phyloP scores from a whole-genome alignment of 352 stramenopile genomes.

The Hyphochytrium catenoides region DNA sequence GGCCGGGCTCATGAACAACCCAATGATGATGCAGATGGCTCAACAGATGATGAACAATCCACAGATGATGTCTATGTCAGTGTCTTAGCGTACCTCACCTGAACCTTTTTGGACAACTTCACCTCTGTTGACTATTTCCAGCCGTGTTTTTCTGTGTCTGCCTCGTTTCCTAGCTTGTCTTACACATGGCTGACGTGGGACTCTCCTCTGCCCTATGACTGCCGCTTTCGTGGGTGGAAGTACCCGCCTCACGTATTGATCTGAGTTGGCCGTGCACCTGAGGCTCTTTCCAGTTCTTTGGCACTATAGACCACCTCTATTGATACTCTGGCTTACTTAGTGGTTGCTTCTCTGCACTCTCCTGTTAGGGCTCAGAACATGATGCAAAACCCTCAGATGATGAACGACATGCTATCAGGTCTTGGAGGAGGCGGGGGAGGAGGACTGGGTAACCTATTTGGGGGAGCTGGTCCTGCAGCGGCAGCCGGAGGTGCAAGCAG shows the following conservation, averaged over 20 bases:
- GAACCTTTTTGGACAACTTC: too few relatives aligned
- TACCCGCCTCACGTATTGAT: too few relatives aligned
- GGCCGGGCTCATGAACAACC: slow-evolving; percentile 49
- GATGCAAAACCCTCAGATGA: slow-evolving; percentile 61
- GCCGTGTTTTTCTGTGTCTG: background rate
- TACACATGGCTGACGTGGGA: too few relatives aligned
- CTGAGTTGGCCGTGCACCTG: too few relatives aligned
- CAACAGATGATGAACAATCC: slow-evolving; percentile 70
- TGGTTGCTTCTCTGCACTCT: background rate
- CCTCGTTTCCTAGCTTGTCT: background rate
- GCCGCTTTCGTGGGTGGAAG: too few relatives aligned
- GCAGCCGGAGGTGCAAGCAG: too few relatives aligned
- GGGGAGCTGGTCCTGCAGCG: slow-evolving; percentile 5
- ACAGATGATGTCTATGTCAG: slow-evolving; percentile 62
- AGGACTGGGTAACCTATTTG: slow-evolving; percentile 5
- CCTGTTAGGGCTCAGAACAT: slow-evolving; percentile 45
- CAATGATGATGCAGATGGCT: slow-evolving; percentile 58
- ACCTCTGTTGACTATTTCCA: too few relatives aligned
- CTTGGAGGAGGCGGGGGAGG: slow-evolving; percentile 22
- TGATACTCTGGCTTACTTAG: too few relatives aligned
- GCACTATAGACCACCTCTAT: too few relatives aligned
- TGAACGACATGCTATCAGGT: slow-evolving; percentile 35
- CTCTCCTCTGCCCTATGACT: too few relatives aligned
- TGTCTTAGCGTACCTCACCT: too few relatives aligned
- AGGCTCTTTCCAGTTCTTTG: too few relatives aligned